Evolutionary conservation across 345 rosid genomes (phyloP), one percentile per base, ranked within the genome.

Genomic region (Pugionium cornutum): DNA sequence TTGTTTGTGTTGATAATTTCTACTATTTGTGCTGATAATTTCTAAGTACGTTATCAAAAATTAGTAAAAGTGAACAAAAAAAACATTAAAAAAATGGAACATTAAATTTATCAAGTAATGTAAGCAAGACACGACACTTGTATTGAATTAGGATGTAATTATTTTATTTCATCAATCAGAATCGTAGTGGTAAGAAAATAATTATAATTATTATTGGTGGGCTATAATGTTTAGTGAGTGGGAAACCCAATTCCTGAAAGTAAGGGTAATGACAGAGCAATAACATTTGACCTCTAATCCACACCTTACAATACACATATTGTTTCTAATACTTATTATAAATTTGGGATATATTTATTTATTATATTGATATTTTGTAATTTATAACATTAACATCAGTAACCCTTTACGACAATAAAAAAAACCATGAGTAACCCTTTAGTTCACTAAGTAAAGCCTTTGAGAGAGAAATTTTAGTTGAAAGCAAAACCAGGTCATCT

Each of bases 401-500:
- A 25, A 4, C 61, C 33, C 48, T 46, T 29, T 35, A 32, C n/a
- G n/a, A n/a, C n/a, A n/a, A n/a, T n/a, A n/a, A n/a, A n/a, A n/a
- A n/a, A n/a, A n/a, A n/a, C n/a, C n/a, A n/a, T n/a, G n/a, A 37
- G 7, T 8, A 25, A 4, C 61, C 33, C 48, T 46, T 29, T 35
- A 32, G 0, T 58, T 49, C 44, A 58, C 41, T 58, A 25, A 48
- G 25, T 49, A 58, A 67, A 48, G 43, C 64, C 47, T 46, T 25
- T 18, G 33, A 64, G 26, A 47, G 53, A 66, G 6, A 30, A 0
- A 18, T 5, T 6, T 54, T 30, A 54, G 68, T 45, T 46, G 63
- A 70, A 70, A 62, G 57, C 69, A 70, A 70, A 62, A n/a, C n/a
- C n/a, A 48, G 56, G 37, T 4, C 64, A 70, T 62, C 69, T 70